phyloP scores from a whole-genome alignment of 768 basidiomycete genomes.

The Symmetrospora coprosmae region DNA sequence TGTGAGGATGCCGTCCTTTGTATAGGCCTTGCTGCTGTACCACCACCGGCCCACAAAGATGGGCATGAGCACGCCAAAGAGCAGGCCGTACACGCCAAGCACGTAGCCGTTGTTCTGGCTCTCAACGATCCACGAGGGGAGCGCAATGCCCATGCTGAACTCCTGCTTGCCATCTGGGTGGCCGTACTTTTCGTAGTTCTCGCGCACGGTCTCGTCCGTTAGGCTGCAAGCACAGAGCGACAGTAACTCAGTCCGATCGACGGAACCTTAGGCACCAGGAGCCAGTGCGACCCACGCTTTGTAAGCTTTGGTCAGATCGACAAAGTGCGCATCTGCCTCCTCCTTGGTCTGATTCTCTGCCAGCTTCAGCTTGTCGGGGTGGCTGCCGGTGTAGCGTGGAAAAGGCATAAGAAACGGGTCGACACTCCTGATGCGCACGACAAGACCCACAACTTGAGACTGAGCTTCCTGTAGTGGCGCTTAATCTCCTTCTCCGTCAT shows the following conservation, averaged over 20 bases:
- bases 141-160: conserved; percentile 80
- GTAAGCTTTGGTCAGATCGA: conserved; percentile 91
- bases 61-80: conserved; percentile 79
- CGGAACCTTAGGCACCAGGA: not conserved
- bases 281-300: conserved; percentile 53
- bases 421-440: not conserved
- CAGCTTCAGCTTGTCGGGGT: conserved; percentile 88
- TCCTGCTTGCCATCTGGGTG: conserved; percentile 96
- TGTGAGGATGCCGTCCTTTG: conserved; percentile 78
- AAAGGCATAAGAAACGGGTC: not conserved
- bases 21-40: conserved; percentile 78
- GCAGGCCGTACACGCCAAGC: conserved; percentile 65
- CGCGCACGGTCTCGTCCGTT: conserved; percentile 80
- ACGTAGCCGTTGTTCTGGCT: conserved; percentile 84
- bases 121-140: conserved; percentile 86
- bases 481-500: conserved; percentile 80
- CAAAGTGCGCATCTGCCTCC: conserved; percentile 68
- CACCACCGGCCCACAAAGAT: conserved; percentile 82
- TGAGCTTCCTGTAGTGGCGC: conserved; percentile 82
- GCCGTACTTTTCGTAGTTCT: conserved; percentile 75
- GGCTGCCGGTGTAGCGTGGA: conserved; percentile 44
- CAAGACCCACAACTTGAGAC: conserved; percentile 57
- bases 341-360: conserved; percentile 71
- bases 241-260: not conserved
- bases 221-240: conserved; percentile 43